Base-by-base conservation (phyloP, 805 yeast species). In the Candida tallmaniae region DNA sequence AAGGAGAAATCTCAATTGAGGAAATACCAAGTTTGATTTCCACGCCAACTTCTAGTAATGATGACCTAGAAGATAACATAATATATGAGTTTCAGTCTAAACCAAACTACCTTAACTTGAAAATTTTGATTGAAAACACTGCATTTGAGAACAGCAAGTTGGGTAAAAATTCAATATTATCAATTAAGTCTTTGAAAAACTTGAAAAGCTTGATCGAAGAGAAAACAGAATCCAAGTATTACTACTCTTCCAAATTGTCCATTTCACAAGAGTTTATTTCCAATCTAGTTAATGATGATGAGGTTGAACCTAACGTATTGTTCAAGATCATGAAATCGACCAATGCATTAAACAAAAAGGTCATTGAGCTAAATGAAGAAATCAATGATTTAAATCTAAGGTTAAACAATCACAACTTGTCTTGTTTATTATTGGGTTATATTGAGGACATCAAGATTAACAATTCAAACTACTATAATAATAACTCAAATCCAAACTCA, bases 401-500 rank as follows among this genome's bases (percentile, higher is more conserved):
- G 29, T 46, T 70, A 32, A 57, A 53, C 35, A 60, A 62, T 41
- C 78, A 72, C 44, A 65, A 70, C 36, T 44, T 68, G 32, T 59
- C 72, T 0, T 64, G 73, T 21, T 58, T 69, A 29, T 65, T 66
- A 11, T 51, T 71, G 41, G 76, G 78, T 2, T 70, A 70, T 45
- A 59, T 70, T 12, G 73, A 70, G 40, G 71, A 65, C 46, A 57
- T 66, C 10, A 56, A 52, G 39, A 38, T 60, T 10, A 47, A 58
- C 4, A 26, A 27, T 24, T 22, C 35, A 2, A n/a, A 23, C 2
- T 21, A 20, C 2, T 32, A 35, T 33, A 21, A 20, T 27, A 16
- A 23, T 15, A 27, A 25, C 11, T 9, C 29, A 5, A 5, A 16
- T 17, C 16, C n/a, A n/a, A n/a, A 23, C 29, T 8, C 28, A 17